A percentile compares a stretch with the other conserved stretches of the same genome.
Conservation (phyloP, 345 rosid genomes). For the Gossypium raimondii region DNA sequence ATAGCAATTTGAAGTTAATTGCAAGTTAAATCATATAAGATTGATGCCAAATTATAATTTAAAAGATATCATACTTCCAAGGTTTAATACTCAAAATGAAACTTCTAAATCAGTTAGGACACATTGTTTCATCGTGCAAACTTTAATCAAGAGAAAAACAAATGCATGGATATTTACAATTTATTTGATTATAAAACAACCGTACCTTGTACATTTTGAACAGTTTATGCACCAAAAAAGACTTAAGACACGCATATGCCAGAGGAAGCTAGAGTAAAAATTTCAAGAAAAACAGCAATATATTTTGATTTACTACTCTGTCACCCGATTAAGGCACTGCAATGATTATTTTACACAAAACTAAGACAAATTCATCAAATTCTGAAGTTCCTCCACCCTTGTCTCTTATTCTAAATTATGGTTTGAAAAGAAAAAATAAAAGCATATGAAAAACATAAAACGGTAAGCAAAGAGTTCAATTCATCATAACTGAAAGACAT, state of each 20-base stretch:
- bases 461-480: neutral
- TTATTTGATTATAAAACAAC: neutral
- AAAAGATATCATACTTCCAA: too few relatives aligned
- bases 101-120: neutral
- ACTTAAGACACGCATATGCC: neutral
- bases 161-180: neutral
- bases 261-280: neutral
- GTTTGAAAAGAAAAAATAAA: neutral
- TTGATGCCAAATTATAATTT: neutral
- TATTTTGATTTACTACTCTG: neutral
- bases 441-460: neutral
- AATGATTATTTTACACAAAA: neutral
- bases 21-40: neutral
- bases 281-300: neutral
- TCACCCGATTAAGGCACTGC: neutral
- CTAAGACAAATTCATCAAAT: neutral
- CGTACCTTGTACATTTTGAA: neutral
- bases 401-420: neutral
- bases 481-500: conserved; percentile 18
- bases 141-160: neutral
- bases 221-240: neutral
- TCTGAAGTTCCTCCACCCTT: neutral
- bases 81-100: neutral
- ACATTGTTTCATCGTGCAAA: neutral
- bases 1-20: neutral